Conservation (phyloP, 257 asterid genomes). For the Datura wrightii region DNA sequence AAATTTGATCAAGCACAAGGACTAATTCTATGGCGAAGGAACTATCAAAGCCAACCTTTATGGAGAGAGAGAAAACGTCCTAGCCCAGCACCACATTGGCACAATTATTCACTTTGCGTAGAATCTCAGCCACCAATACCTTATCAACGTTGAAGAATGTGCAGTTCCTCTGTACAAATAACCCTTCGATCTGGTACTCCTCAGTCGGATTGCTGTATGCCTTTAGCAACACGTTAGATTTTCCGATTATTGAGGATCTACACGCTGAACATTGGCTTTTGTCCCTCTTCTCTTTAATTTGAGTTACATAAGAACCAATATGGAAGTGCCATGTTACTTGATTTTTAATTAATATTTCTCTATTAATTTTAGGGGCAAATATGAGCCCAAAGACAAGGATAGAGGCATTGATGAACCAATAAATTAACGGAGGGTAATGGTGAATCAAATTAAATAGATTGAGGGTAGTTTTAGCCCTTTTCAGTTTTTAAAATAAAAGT, state of each 20-base stretch:
- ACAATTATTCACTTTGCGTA: slow-evolving; percentile 63
- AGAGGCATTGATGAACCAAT: no score
- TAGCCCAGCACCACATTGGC: slow-evolving; percentile 66
- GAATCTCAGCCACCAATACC: slow-evolving; percentile 65
- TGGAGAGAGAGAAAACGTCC: slow-evolving; percentile 57
- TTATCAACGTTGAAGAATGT: slow-evolving; percentile 42
- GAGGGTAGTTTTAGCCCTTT: no score
- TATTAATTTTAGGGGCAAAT: no score
- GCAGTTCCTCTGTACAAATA: slow-evolving; percentile 64
- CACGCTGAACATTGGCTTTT: no score
- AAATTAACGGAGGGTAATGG: no score
- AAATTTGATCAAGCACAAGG: slow-evolving; percentile 66
- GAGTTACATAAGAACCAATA: no score
- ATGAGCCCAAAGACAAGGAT: no score
- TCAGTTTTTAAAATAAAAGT: no score
- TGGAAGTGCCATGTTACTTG: no score
- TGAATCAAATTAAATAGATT: no score
- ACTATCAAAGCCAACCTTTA: slow-evolving; percentile 60
- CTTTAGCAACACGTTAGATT: slow-evolving; percentile 54
- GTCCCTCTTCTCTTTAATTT: no score
- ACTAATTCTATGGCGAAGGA: slow-evolving; percentile 78
- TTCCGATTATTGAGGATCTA: slow-evolving; percentile 35
- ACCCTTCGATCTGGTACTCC: slow-evolving; percentile 70
- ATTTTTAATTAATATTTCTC: no score
- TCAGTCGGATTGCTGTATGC: slow-evolving; percentile 49